Evolutionary conservation across 441 rosid genomes (phyloP).

Genomic region (Gossypium davidsonii): DNA sequence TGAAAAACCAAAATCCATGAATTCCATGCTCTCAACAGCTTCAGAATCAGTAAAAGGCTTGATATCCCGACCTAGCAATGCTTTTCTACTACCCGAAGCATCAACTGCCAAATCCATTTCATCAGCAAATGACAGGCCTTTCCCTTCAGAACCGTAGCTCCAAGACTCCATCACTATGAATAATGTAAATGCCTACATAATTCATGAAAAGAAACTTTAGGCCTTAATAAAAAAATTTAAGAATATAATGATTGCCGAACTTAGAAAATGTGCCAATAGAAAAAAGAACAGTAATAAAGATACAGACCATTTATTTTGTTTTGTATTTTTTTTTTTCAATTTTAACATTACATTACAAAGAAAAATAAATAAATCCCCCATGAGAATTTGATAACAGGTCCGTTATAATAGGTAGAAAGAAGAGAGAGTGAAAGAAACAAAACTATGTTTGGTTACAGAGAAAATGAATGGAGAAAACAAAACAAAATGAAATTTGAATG

Average conservation of each 20-base stretch:
- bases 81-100: conserved; percentile 27
- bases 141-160: conserved; percentile 36
- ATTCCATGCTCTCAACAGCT: conserved; percentile 18
- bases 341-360: no score
- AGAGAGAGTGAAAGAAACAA: no score
- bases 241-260: no score
- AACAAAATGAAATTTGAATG: no score
- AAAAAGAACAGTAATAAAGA: not conserved
- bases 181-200: not conserved
- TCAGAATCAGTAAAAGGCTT: conserved; percentile 25
- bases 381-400: no score
- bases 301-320: not conserved
- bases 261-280: not conserved
- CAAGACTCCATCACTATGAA: conserved; percentile 41
- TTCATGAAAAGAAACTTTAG: not conserved
- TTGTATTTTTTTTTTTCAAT: not conserved
- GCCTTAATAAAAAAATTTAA: not conserved
- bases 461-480: no score
- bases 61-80: conserved; percentile 30
- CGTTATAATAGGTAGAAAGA: no score
- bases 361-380: no score
- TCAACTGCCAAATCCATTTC: conserved; percentile 31
- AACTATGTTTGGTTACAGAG: no score
- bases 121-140: conserved; percentile 20
- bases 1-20: conserved; percentile 26